Conservation (phyloP, 2,329 filamentous ascomycete species). For the Hortaea werneckii region DNA sequence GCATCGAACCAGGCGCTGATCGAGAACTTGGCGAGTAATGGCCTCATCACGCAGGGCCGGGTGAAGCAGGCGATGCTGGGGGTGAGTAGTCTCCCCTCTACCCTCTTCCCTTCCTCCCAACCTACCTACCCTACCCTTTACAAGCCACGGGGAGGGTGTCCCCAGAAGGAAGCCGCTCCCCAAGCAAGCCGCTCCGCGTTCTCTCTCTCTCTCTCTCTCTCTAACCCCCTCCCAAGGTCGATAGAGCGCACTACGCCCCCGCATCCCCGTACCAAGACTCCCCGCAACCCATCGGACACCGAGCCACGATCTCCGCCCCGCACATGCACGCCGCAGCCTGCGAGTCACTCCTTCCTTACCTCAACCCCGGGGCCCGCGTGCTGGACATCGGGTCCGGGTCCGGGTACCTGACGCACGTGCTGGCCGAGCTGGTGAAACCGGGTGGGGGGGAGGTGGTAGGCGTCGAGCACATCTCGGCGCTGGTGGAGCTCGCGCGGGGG, state of each 20-base stretch:
- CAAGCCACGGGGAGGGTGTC: too few relatives aligned
- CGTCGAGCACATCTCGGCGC: constrained; percentile 39
- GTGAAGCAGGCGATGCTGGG: constrained; percentile 74
- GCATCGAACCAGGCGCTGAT: constrained; percentile 64
- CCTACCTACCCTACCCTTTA: too few relatives aligned
- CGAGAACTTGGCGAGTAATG: constrained; percentile 62
- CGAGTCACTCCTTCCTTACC: constrained; percentile 50
- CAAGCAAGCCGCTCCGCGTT: neutral
- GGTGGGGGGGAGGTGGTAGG: constrained; percentile 34
- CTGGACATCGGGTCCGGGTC: constrained; percentile 41
- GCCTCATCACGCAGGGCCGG: constrained; percentile 59
- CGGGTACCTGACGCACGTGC: constrained; percentile 75
- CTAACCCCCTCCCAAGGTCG: constrained; percentile 49
- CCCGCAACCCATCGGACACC: constrained; percentile 57
- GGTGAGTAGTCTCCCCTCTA: constrained; percentile 34
- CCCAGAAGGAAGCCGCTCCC: neutral
- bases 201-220: neutral
- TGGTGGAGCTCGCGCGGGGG: constrained; percentile 30
- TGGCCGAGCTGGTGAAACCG: constrained; percentile 63
- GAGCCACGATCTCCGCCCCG: constrained; percentile 61
- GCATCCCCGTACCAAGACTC: constrained; percentile 60
- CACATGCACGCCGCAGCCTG: constrained; percentile 62
- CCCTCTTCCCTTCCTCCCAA: neutral
- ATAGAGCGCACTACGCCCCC: constrained; percentile 76
- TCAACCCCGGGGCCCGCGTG: constrained; percentile 41